Conservation (phyloP, 768 basidiomycete species). For the Xerocomellus intermedius region DNA sequence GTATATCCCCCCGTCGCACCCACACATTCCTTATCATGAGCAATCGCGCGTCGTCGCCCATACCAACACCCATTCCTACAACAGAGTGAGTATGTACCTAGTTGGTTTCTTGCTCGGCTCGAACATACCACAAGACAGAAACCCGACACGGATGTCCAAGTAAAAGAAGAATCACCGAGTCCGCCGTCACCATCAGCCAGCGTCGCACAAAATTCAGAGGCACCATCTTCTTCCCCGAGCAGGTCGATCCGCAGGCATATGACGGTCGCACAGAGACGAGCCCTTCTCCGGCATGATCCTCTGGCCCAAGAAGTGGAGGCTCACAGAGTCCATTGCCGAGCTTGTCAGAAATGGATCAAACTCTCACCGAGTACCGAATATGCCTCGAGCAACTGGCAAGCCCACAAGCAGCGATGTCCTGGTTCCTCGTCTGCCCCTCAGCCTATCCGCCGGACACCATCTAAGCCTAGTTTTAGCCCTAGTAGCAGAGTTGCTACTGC, state of each 20-base stretch:
- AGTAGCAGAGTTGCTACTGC: conserved; percentile 59
- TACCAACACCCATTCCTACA: not conserved
- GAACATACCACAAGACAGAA: conserved; percentile 18
- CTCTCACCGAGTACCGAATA: conserved; percentile 44
- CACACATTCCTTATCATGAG: conserved; percentile 33
- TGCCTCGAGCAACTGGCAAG: conserved; percentile 49
- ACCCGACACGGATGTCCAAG: not conserved
- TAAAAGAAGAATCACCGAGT: conserved; percentile 15
- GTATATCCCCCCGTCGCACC: conserved; percentile 9
- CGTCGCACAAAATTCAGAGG: not conserved
- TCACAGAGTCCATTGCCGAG: conserved; percentile 54
- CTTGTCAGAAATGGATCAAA: conserved; percentile 63
- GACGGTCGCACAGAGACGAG: conserved; percentile 46
- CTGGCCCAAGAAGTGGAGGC: conserved; percentile 49
- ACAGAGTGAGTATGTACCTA: conserved; percentile 15
- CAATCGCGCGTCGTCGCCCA: conserved; percentile 13
- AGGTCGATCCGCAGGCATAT: conserved; percentile 17
- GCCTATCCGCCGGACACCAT: conserved; percentile 20
- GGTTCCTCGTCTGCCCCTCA: conserved; percentile 36
- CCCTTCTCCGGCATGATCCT: conserved; percentile 52
- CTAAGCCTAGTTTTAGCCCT: conserved; percentile 39
- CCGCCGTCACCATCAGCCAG: conserved; percentile 7
- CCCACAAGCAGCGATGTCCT: conserved; percentile 49
- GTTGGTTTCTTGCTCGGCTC: not conserved
- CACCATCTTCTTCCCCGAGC: conserved; percentile 8